phyloP scores from a whole-genome alignment of 2,329 filamentous ascomycete genomes.

The Penicillium concentricum region DNA sequence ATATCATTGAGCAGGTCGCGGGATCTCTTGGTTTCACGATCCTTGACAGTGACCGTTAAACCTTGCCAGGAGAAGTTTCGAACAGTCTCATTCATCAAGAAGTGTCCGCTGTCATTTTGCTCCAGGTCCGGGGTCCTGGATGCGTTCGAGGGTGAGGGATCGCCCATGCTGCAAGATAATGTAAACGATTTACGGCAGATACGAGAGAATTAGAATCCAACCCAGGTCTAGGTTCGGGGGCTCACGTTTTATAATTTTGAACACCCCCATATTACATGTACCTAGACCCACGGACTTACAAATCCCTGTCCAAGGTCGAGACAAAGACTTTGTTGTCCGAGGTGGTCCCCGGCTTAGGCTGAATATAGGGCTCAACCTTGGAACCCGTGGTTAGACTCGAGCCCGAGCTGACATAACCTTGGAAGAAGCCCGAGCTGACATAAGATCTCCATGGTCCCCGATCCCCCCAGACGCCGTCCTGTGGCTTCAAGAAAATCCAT shows the following conservation, averaged over 20 bases:
- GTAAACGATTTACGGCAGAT: background rate
- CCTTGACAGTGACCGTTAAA: constrained; percentile 70
- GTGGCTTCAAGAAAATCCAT: background rate
- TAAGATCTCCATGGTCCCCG: constrained; percentile 5
- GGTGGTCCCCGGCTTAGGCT: constrained; percentile 6
- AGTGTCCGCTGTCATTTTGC: constrained; percentile 28
- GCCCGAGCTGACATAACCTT: constrained; percentile 2
- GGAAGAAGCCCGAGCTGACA: background rate
- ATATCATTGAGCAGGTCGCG: constrained; percentile 64
- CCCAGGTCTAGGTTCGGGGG: background rate
- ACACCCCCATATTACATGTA: background rate
- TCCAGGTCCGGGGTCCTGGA: constrained; percentile 28
- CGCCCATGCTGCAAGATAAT: constrained; percentile 6
- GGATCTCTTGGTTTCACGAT: constrained; percentile 62
- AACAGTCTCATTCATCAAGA: constrained; percentile 59
- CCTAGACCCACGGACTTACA: background rate
- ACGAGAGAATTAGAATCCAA: background rate
- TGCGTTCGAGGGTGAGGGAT: background rate
- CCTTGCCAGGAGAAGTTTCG: constrained; percentile 64
- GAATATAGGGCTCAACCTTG: background rate
- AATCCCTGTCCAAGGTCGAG: background rate
- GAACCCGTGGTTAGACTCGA: background rate
- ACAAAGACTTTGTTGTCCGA: background rate
- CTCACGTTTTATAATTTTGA: constrained; percentile 7
- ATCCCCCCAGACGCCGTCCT: background rate